Conservation (phyloP, 352 stramenopile species). For the Globisporangium irregulare region DNA sequence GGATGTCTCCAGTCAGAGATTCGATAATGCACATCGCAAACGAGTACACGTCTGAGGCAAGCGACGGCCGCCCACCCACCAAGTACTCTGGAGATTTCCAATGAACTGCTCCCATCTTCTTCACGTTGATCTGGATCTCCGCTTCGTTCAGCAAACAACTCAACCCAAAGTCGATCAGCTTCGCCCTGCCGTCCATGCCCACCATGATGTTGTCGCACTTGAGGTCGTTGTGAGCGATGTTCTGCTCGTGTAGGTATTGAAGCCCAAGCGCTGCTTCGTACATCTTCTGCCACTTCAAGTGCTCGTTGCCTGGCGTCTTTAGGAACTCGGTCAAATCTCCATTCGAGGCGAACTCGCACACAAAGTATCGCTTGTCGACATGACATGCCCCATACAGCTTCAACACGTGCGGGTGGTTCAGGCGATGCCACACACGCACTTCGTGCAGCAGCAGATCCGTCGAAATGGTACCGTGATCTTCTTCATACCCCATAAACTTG, state of each 20-base stretch:
- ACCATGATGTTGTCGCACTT: constrained; percentile 26
- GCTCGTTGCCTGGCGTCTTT: neutral
- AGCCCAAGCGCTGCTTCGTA: too few relatives aligned
- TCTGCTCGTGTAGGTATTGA: neutral
- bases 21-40: constrained; percentile 6
- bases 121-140: neutral
- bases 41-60: constrained; percentile 8
- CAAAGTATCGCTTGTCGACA: too few relatives aligned
- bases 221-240: constrained; percentile 23
- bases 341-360: too few relatives aligned
- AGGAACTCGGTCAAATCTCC: neutral
- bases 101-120: neutral
- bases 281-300: too few relatives aligned
- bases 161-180: constrained; percentile 27
- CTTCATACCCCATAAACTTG: too few relatives aligned
- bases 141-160: neutral
- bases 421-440: too few relatives aligned
- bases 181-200: constrained; percentile 18
- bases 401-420: too few relatives aligned
- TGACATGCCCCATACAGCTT: too few relatives aligned
- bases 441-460: too few relatives aligned
- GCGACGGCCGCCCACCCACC: neutral
- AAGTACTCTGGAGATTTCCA: constrained; percentile 8
- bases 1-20: too few relatives aligned
- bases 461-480: too few relatives aligned